Conservation (phyloP, 768 basidiomycete genomes). For the Postia placenta region DNA sequence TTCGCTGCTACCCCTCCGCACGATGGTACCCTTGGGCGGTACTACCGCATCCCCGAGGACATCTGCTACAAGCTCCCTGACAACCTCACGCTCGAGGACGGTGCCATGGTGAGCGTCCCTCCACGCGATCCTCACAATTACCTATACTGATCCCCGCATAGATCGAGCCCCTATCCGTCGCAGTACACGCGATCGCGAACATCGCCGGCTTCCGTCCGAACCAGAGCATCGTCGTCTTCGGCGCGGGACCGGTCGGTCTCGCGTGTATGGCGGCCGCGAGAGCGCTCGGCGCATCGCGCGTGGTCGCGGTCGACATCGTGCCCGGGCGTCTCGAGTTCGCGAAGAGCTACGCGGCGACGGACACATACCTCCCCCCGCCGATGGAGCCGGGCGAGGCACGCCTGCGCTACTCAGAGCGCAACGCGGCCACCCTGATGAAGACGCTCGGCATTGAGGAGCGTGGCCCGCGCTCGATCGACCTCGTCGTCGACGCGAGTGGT, state of each 20-base stretch:
- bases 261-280: constrained; percentile 95
- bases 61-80: constrained; percentile 79
- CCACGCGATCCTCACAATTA: neutral
- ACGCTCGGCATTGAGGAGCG: constrained; percentile 64
- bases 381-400: constrained; percentile 59
- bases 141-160: constrained; percentile 20
- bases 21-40: constrained; percentile 84
- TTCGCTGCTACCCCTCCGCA: constrained; percentile 94
- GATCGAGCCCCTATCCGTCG: constrained; percentile 96
- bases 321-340: constrained; percentile 80
- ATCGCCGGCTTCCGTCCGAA: constrained; percentile 67
- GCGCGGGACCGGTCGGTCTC: constrained; percentile 84
- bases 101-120: constrained; percentile 72
- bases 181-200: constrained; percentile 79
- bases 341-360: constrained; percentile 76
- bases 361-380: constrained; percentile 59
- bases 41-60: constrained; percentile 83
- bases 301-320: constrained; percentile 82
- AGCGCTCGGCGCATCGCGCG: constrained; percentile 79
- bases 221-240: constrained; percentile 79
- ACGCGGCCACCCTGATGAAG: constrained; percentile 59
- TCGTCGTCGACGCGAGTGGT: constrained; percentile 89
- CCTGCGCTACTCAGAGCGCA: constrained; percentile 66
- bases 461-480: constrained; percentile 68
- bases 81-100: constrained; percentile 86